A percentile compares a stretch with the other conserved stretches of the same genome.
Conservation (phyloP, 257 asterid genomes). For the Datura wrightii region DNA sequence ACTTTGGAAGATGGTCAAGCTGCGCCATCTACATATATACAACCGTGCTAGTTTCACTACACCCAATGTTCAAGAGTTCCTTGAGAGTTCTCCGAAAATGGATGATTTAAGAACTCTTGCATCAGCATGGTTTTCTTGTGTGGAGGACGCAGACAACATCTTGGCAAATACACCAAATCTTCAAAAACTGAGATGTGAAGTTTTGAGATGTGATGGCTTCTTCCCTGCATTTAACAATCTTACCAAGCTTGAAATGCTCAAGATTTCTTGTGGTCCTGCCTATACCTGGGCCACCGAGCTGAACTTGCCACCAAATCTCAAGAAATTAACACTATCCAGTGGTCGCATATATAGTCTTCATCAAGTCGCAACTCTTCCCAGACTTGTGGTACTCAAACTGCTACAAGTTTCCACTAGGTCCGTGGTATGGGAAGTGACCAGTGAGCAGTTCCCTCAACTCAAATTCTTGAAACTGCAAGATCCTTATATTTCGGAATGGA, state of each 20-base stretch:
- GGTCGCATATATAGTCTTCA: not conserved
- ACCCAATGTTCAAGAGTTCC: not conserved
- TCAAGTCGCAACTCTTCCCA: not conserved
- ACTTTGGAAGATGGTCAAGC: not conserved
- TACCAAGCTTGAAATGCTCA: not conserved
- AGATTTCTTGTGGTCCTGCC: not conserved
- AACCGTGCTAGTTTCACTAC: no score
- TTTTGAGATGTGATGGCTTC: not conserved
- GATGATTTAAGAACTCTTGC: not conserved
- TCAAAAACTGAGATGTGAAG: not conserved
- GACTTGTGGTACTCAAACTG: conserved; percentile 17
- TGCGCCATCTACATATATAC: conserved; percentile 26
- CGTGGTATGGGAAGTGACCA: not conserved
- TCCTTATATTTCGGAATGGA: not conserved
- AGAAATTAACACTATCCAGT: not conserved
- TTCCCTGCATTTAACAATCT: not conserved
- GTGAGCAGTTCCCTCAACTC: conserved; percentile 11
- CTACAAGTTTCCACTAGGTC: no score
- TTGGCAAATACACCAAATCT: not conserved
- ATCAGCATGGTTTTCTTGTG: not conserved
- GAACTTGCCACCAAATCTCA: not conserved
- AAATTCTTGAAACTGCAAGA: not conserved
- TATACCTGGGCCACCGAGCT: not conserved
- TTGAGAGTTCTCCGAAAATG: not conserved
- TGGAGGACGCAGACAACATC: not conserved